Conservation (phyloP, 495 filamentous ascomycete genomes). For the Mycothermus thermophilus region DNA sequence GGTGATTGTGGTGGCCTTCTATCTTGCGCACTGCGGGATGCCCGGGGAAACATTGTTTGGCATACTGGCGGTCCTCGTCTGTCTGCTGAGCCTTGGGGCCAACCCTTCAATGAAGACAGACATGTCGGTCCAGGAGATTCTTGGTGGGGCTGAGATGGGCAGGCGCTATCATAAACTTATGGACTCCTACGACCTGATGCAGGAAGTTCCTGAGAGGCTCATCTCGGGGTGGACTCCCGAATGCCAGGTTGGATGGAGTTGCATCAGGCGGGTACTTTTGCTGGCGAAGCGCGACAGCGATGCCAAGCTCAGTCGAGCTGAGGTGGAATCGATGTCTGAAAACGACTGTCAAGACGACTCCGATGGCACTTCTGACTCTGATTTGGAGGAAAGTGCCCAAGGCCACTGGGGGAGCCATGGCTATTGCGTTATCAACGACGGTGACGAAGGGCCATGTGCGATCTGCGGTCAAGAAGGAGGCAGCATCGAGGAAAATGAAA, state of each 20-base stretch:
- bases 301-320: too few species aligned
- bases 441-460: too few species aligned
- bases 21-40: constrained; percentile 20
- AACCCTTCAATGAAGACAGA: constrained; percentile 6
- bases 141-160: too few species aligned
- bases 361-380: too few species aligned
- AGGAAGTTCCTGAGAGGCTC: neutral
- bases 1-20: constrained; percentile 21
- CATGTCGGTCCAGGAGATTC: too few species aligned
- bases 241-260: constrained; percentile 2
- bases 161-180: constrained; percentile 1
- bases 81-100: constrained; percentile 20
- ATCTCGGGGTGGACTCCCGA: neutral
- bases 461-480: too few species aligned
- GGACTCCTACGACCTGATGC: neutral
- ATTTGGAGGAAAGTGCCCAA: too few species aligned
- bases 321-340: too few species aligned
- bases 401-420: too few species aligned
- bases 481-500: too few species aligned
- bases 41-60: constrained; percentile 29
- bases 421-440: too few species aligned
- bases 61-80: constrained; percentile 25
- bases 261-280: neutral
- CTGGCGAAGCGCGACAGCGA: neutral
- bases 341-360: too few species aligned